These are phyloP conservation scores for Ganoderma sp. DNA, from an alignment of 1,284 basidiomycete species.

Conservation along the genomic window DNA sequence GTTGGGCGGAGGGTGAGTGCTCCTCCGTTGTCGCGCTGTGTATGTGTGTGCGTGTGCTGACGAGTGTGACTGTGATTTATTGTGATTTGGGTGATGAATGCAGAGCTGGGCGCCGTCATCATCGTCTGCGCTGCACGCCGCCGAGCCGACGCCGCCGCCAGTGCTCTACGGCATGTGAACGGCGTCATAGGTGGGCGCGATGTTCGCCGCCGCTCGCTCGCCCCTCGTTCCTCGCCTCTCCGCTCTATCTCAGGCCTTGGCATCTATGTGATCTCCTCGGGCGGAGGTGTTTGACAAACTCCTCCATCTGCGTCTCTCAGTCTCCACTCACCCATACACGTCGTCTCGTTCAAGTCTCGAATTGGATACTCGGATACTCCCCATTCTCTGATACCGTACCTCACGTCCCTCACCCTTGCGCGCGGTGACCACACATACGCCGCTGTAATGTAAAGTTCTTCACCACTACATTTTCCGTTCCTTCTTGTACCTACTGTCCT, in stretches of 20 bases:
- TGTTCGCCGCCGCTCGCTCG: not conserved
- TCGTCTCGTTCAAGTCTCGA: not conserved
- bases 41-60: slow-evolving; percentile 12
- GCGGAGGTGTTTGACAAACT: not conserved
- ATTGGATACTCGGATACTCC: slow-evolving; percentile 7
- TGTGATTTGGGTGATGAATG: slow-evolving; percentile 9
- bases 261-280: slow-evolving; percentile 1
- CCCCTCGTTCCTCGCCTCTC: not conserved
- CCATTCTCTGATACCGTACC: slow-evolving; percentile 4
- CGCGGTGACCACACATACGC: not conserved
- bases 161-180: slow-evolving; percentile 21
- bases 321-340: not conserved
- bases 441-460: not conserved
- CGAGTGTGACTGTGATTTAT: not conserved
- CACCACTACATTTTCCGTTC: not conserved
- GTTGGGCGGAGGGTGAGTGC: slow-evolving; percentile 31
- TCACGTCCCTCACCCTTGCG: not conserved
- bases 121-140: slow-evolving; percentile 18
- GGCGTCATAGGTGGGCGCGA: not conserved
- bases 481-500: not conserved
- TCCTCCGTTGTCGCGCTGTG: not conserved
- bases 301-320: not conserved
- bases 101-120: slow-evolving; percentile 38
- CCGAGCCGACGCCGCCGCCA: slow-evolving; percentile 20
- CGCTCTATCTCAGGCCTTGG: not conserved